Evolutionary conservation across 768 basidiomycete genomes (phyloP).

Genomic region (Auricularia cornea): DNA sequence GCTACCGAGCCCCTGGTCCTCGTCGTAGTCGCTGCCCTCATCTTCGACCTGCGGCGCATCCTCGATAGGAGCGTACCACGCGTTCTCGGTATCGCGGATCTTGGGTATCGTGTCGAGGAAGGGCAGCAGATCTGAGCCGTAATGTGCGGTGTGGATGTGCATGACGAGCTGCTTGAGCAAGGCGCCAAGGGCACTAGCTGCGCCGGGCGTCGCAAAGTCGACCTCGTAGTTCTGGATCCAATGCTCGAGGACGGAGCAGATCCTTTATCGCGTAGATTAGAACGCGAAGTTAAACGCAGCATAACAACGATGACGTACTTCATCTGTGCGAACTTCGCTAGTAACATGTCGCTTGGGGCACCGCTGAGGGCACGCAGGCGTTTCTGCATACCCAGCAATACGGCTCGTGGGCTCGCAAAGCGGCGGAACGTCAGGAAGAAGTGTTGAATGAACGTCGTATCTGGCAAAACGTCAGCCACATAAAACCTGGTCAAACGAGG

Average conservation of each 20-base stretch:
- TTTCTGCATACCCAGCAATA: constrained; percentile 83
- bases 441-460: constrained; percentile 67
- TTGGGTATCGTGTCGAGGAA: constrained; percentile 62
- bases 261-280: constrained; percentile 33
- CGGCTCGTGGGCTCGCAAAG: constrained; percentile 68
- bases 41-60: constrained; percentile 55
- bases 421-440: constrained; percentile 80
- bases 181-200: constrained; percentile 62
- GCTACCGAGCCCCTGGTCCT: constrained; percentile 33
- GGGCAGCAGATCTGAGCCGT: constrained; percentile 74
- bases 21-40: constrained; percentile 43
- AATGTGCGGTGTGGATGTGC: constrained; percentile 76
- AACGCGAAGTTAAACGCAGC: not conserved
- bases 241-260: constrained; percentile 67
- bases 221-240: constrained; percentile 72
- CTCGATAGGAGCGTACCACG: constrained; percentile 68
- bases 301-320: constrained; percentile 35
- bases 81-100: constrained; percentile 56
- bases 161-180: constrained; percentile 71
- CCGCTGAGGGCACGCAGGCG: constrained; percentile 71
- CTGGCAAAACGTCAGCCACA: constrained; percentile 27
- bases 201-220: constrained; percentile 73
- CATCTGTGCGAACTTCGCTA: constrained; percentile 85
- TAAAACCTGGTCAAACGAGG: constrained; percentile 1
- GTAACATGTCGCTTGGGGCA: constrained; percentile 70